Conservation (phyloP, 2,329 filamentous ascomycete genomes). For the Fusarium verrucosum region DNA sequence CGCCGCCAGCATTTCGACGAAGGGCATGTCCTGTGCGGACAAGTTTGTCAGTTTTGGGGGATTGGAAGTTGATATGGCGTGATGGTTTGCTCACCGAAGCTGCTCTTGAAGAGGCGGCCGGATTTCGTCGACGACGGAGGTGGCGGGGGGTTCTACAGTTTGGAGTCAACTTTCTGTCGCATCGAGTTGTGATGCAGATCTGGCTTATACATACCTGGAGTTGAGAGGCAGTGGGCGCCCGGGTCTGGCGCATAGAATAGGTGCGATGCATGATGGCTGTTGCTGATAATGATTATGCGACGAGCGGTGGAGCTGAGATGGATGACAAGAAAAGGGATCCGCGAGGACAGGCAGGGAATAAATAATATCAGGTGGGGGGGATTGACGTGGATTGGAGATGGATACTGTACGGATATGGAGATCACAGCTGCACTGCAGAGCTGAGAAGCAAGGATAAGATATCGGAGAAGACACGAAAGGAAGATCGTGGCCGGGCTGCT, state of each 20-base stretch:
- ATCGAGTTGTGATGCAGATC: neutral
- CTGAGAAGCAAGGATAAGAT: slow-evolving; percentile 38
- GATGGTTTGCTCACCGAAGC: slow-evolving; percentile 73
- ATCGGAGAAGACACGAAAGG: slow-evolving; percentile 22
- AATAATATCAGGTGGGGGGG: slow-evolving; percentile 32
- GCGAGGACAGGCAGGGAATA: slow-evolving; percentile 35
- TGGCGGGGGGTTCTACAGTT: slow-evolving; percentile 85
- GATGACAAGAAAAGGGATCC: slow-evolving; percentile 27
- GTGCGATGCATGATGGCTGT: slow-evolving; percentile 86
- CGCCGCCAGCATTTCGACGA: slow-evolving; percentile 77
- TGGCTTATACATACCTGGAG: slow-evolving; percentile 59
- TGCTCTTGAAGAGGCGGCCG: slow-evolving; percentile 84
- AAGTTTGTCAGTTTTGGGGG: slow-evolving; percentile 11
- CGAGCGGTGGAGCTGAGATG: slow-evolving; percentile 31
- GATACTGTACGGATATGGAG: neutral
- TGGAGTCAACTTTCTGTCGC: slow-evolving; percentile 14
- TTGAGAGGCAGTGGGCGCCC: slow-evolving; percentile 91
- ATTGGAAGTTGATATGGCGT: neutral
- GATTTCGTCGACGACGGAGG: slow-evolving; percentile 91
- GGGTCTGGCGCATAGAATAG: slow-evolving; percentile 97
- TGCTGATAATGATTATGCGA: slow-evolving; percentile 34
- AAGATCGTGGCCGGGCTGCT: slow-evolving; percentile 35
- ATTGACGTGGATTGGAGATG: slow-evolving; percentile 27
- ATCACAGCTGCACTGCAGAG: slow-evolving; percentile 32
- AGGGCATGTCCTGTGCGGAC: slow-evolving; percentile 67